Evolutionary conservation across 768 basidiomycete genomes (phyloP).

Genomic region (Favolaschia claudopus): DNA sequence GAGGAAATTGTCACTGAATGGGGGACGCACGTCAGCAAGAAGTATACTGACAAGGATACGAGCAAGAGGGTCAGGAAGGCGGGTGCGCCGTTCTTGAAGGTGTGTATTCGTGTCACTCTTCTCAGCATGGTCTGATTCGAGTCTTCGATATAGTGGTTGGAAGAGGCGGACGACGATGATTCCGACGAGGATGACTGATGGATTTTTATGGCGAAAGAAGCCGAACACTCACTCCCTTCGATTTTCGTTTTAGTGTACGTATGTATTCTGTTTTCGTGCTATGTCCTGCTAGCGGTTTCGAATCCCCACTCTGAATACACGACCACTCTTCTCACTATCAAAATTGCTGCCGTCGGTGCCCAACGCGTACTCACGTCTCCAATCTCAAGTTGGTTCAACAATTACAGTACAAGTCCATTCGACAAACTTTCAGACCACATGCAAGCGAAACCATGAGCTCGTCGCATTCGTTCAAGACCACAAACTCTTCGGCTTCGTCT

Average conservation of each 20-base stretch:
- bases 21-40: slow-evolving; percentile 97
- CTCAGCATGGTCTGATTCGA: slow-evolving; percentile 12
- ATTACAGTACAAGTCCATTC: no score
- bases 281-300: no score
- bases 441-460: no score
- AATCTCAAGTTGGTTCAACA: no score
- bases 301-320: slow-evolving; percentile 25
- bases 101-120: slow-evolving; percentile 37
- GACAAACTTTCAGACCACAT: no score
- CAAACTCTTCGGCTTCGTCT: slow-evolving; percentile 40
- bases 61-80: slow-evolving; percentile 97
- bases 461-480: slow-evolving; percentile 14
- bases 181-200: slow-evolving; percentile 60
- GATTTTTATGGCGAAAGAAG: no score
- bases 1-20: slow-evolving; percentile 91
- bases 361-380: no score
- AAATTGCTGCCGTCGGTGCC: not conserved
- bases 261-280: slow-evolving; percentile 14
- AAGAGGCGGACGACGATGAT: slow-evolving; percentile 86
- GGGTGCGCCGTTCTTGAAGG: slow-evolving; percentile 94
- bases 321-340: not conserved
- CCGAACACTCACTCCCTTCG: not conserved
- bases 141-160: slow-evolving; percentile 73
- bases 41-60: slow-evolving; percentile 93
- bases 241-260: not conserved